Conservation (phyloP, 768 basidiomycete genomes). For the Lactarius evosmus region DNA sequence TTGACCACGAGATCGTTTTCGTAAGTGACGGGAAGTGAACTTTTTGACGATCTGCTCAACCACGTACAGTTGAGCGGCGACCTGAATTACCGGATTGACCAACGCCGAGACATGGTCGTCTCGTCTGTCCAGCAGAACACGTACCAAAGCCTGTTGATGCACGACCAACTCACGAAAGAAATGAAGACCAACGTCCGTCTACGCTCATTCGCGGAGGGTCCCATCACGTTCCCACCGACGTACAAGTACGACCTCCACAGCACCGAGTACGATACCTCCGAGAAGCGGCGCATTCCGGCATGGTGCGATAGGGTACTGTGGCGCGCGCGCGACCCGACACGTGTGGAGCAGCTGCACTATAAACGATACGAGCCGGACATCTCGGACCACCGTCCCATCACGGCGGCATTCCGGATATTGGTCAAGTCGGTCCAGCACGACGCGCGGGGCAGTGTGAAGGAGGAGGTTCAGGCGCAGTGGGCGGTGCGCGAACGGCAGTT, state of each 20-base stretch:
- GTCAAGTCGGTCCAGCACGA: slow-evolving; percentile 69
- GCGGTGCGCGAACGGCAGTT: slow-evolving; percentile 34
- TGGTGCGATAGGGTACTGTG: slow-evolving; percentile 97
- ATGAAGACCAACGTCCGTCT: slow-evolving; percentile 86
- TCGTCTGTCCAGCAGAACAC: slow-evolving; percentile 67
- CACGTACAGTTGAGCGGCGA: slow-evolving; percentile 75
- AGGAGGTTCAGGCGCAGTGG: slow-evolving; percentile 57
- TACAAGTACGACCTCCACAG: slow-evolving; percentile 91
- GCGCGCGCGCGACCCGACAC: slow-evolving; percentile 51
- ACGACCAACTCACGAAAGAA: slow-evolving; percentile 90
- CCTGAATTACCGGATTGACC: slow-evolving; percentile 96
- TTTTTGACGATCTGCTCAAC: not conserved
- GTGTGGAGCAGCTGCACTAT: slow-evolving; percentile 71
- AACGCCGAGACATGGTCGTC: slow-evolving; percentile 79
- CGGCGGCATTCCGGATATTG: slow-evolving; percentile 68
- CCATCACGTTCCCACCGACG: slow-evolving; percentile 80
- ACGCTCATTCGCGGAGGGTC: slow-evolving; percentile 77
- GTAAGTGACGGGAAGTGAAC: slow-evolving; percentile 43
- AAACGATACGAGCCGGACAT: slow-evolving; percentile 81
- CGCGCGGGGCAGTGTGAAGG: slow-evolving; percentile 53
- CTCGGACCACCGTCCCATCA: slow-evolving; percentile 89
- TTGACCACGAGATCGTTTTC: slow-evolving; percentile 94
- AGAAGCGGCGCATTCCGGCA: slow-evolving; percentile 85
- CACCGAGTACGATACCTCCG: slow-evolving; percentile 79
- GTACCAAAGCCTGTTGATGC: slow-evolving; percentile 54